Base-by-base conservation (phyloP, 192 early-diverging fungal genomes). In the Chytriomyces sp. region DNA sequence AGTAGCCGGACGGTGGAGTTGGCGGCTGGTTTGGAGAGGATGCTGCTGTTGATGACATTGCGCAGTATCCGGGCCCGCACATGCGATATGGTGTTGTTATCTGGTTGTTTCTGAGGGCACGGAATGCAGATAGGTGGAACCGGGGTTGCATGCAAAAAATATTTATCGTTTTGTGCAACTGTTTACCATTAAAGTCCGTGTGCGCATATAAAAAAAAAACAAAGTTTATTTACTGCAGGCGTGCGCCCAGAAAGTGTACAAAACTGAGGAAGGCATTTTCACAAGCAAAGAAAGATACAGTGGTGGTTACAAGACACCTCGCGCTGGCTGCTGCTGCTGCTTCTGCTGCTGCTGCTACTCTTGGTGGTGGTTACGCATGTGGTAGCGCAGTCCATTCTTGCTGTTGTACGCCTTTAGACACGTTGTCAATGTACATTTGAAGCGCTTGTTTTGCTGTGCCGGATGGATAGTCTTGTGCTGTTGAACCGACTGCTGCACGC, bases 1-100 rank as follows among this genome's bases (percentile, higher is more conserved):
- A 75, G 73, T 24, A 75, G 9, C 73, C 73, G 1, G 20, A 23
- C 43, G 73, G 73, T 1, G 73, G 45, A 16, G 71, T 44, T 7
- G 71, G 71, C 24, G n/a, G 26, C 53, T 57, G 16, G 53, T 20
- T 57, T 57, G 53, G 53, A 57, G 53, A 3, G 53, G 53, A 20
- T 57, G 53, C 53, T 57, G 53, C 53, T 57, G 53, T 2, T 13
- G 53, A 35, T 1, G 53, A 13, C 16, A 57, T 57, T 13, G 53
- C 53, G 53, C 53, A 57, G 53, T 20, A 13, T 13, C 20, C 16
- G 13, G 53, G 13, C 20, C 53, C 53, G 53, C 53, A 57, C 53
- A 57, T 57, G 53, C 53, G 53, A n/a, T 57, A 1, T 57, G 53
- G 53, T 20, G 53, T 57, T 13, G 35, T 35, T 35, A 35, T 35